Evolutionary conservation across 176 grass and related monocot species (phyloP).

Genomic region (Leersia perrieri): DNA sequence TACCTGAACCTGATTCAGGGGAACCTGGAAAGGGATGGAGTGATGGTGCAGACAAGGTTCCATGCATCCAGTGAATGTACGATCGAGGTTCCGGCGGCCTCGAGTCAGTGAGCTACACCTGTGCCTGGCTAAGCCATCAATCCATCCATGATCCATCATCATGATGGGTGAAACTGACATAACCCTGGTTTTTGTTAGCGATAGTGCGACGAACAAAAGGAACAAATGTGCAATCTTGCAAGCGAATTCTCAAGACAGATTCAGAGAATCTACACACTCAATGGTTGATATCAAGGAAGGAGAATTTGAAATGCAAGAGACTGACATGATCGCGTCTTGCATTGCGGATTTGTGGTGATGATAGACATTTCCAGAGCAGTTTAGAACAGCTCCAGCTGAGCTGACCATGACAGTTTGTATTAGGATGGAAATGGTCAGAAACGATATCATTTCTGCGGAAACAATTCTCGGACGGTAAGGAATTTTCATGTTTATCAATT

Average conservation of each 20-base stretch:
- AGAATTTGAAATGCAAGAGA: neutral
- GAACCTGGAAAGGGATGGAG: neutral
- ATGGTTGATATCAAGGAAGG: neutral
- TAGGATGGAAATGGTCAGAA: too few species aligned
- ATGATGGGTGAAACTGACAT: neutral
- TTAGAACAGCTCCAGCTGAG: neutral
- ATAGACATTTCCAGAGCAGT: neutral
- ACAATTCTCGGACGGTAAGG: too few species aligned
- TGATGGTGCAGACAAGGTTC: neutral
- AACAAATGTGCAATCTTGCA: neutral
- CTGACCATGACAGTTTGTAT: neutral
- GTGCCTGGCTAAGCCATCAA: neutral
- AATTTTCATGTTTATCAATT: too few species aligned
- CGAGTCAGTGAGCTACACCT: neutral
- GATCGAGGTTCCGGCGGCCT: neutral
- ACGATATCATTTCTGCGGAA: too few species aligned
- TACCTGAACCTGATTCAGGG: neutral
- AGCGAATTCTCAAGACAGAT: neutral
- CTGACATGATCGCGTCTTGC: neutral
- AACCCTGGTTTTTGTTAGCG: neutral
- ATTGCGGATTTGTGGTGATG: neutral
- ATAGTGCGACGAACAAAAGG: slow-evolving; percentile 7
- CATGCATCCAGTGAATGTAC: neutral
- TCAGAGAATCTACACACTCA: neutral
- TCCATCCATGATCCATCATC: too few species aligned